Evolutionary conservation across 2,329 filamentous ascomycete species (phyloP).

Genomic region (Paraconiothyrium brasiliense): DNA sequence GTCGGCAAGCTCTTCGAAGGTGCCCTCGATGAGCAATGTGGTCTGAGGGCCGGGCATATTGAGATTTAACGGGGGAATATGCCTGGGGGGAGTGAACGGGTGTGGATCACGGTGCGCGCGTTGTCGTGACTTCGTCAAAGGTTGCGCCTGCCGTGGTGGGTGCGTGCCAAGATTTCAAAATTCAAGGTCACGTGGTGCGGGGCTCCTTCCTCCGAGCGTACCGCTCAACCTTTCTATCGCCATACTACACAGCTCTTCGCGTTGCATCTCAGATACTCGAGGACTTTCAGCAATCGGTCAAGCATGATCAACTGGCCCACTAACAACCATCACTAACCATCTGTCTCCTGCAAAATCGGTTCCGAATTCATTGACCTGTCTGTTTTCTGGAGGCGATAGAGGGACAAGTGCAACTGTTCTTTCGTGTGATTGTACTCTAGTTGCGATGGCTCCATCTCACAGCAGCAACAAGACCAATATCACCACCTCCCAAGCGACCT

Average conservation of each 20-base stretch:
- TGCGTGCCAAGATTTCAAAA: constrained; percentile 44
- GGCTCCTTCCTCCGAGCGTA: neutral
- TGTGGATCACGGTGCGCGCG: constrained; percentile 21
- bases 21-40: constrained; percentile 83
- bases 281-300: neutral
- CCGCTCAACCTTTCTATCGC: neutral
- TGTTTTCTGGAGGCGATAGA: neutral
- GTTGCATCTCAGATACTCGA: neutral
- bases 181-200: constrained; percentile 21
- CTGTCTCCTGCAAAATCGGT: constrained; percentile 9
- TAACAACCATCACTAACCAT: constrained; percentile 28
- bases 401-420: neutral
- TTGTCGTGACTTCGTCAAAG: constrained; percentile 36
- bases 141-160: constrained; percentile 27
- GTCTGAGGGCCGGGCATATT: constrained; percentile 69
- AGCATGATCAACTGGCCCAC: constrained; percentile 8
- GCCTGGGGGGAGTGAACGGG: constrained; percentile 30
- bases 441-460: constrained; percentile 28
- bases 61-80: constrained; percentile 31
- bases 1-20: constrained; percentile 89
- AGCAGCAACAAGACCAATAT: constrained; percentile 23
- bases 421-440: neutral
- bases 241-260: neutral
- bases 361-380: neutral
- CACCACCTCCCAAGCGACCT: constrained; percentile 12